These are phyloP conservation scores for Selaginella tamariscina DNA, from an alignment of 75 land plant genomes.

Conservation along the genomic window DNA sequence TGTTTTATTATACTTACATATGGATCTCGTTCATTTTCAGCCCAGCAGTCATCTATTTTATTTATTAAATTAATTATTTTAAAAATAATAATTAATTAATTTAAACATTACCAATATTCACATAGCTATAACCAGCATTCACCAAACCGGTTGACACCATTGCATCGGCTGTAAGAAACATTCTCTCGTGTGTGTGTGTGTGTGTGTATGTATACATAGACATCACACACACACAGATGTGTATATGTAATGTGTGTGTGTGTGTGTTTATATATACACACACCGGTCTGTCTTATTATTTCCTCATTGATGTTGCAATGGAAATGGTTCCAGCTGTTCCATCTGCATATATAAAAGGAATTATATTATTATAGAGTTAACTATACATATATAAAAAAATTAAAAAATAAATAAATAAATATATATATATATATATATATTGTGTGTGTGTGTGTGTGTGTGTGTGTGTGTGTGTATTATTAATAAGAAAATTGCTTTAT, in stretches of 20 bases:
- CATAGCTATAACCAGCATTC: background rate
- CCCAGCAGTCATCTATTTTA: constrained; percentile 4
- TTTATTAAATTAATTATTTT: too few relatives aligned
- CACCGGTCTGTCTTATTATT: constrained; percentile 2
- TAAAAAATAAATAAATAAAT: too few relatives aligned
- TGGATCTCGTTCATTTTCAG: background rate
- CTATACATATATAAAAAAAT: too few relatives aligned
- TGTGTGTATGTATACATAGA: too few relatives aligned
- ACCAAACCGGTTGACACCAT: background rate
- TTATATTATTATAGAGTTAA: background rate
- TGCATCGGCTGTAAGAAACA: background rate
- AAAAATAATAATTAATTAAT: background rate
- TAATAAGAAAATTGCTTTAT: too few relatives aligned
- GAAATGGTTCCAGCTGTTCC: background rate
- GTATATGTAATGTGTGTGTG: too few relatives aligned
- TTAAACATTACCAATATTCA: constrained; percentile 1
- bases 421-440: too few relatives aligned
- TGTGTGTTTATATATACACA: too few relatives aligned
- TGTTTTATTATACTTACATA: background rate
- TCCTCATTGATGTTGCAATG: background rate
- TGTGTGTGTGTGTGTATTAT: too few relatives aligned
- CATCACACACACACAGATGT: too few relatives aligned
- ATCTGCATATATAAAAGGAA: background rate
- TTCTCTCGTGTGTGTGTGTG: background rate
- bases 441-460: too few relatives aligned